phyloP scores from a whole-genome alignment of 75 land plant genomes.

The Picea sitchensis region DNA sequence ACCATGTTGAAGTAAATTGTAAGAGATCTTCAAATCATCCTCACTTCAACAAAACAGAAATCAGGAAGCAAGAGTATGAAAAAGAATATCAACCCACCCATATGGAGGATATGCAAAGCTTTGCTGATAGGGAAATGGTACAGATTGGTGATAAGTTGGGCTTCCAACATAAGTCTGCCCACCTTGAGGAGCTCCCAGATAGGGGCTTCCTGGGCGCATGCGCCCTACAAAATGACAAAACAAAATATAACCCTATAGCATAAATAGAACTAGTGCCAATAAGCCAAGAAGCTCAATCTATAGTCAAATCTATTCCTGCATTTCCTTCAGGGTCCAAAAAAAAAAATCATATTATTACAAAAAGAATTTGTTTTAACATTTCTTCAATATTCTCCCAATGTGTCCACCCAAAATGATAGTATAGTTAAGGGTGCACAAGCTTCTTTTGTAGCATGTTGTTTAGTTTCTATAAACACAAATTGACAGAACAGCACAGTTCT shows the following conservation, averaged over 20 bases:
- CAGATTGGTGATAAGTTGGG: constrained; percentile 50
- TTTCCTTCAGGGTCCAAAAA: not conserved
- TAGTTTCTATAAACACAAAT: not conserved
- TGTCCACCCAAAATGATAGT: not conserved
- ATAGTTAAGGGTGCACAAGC: constrained; percentile 1
- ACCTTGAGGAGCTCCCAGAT: constrained; percentile 34
- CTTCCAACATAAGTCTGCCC: constrained; percentile 44
- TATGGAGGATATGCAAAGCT: constrained; percentile 49
- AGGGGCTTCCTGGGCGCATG: constrained; percentile 36
- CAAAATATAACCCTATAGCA: not conserved
- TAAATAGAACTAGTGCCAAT: not conserved
- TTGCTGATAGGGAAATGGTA: constrained; percentile 53
- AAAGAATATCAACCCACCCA: constrained; percentile 40
- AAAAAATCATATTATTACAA: not conserved
- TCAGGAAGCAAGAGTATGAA: not conserved
- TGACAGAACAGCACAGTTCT: not conserved
- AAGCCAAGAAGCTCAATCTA: not conserved
- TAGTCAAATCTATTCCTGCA: not conserved
- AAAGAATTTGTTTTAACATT: not conserved
- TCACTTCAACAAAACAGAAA: constrained; percentile 1
- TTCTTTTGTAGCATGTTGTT: not conserved
- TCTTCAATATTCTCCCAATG: not conserved
- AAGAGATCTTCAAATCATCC: not conserved
- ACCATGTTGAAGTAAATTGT: constrained; percentile 2
- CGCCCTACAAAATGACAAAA: constrained; percentile 30